Base-by-base conservation (phyloP, 1,139 yeast species). In the Saccharomycopsis phalli region DNA sequence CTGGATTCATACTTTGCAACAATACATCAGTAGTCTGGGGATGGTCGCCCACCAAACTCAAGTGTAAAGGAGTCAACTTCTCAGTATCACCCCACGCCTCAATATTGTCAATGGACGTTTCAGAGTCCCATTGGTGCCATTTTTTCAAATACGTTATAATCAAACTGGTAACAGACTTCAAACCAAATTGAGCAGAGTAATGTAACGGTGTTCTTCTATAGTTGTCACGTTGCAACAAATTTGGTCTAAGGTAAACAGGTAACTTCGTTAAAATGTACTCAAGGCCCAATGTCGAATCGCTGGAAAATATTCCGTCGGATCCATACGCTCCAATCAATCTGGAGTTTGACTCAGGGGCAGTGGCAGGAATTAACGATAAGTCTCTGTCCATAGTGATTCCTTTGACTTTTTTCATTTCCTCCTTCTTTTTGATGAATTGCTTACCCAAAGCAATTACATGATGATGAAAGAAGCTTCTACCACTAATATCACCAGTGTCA, bases 171-270 rank as follows among this genome's bases (percentile, higher is more conserved):
- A 80, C 74, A 39, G 71, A 74, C 47, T 73, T 75, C 43, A 88
- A 66, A 0, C 97, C 97, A 56, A 79, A 86, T 53, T 84, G 94
- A 1, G 94, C 80, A 13, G 95, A 77, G 58, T 88, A 88, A 60
- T 91, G 97, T 43, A 91, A 64, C 0, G 97, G 95, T 1, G 95
- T 81, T 49, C 96, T 71, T 45, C 68, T 68, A 54, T 86, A 83
- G 47, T 74, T 77, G 56, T 91, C 98, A 36, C 71, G 70, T 33
- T 79, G 76, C 40, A 76, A 61, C 34, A 87, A 63, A 1, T 72
- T 69, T 2, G 65, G 57, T 45, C 75, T 69, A 45, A 80, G 68
- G 49, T 66, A 65, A 11, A 68, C 66, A 7, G 74, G 75, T 37
- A 81, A 57, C 36, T 68, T 64, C 17, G 66, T 62, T 39, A 83